Percentiles rank a stretch among this genome's conserved stretches.
Conservation (phyloP, 2,329 filamentous ascomycete genomes). For the Claviceps pazoutovae region DNA sequence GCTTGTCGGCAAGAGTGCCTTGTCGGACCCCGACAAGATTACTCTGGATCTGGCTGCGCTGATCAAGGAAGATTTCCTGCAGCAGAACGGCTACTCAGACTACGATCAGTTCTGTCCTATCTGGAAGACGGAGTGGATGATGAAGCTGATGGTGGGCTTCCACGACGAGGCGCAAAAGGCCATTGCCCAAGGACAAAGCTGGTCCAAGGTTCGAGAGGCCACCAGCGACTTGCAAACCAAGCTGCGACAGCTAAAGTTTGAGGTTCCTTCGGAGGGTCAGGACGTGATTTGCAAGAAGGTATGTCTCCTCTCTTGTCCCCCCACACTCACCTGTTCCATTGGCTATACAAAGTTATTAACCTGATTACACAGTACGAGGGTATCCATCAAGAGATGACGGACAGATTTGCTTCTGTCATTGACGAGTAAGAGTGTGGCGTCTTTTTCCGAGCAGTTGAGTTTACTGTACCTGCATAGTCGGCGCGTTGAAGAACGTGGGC, state of each 20-base stretch:
- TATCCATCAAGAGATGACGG: conserved; percentile 79
- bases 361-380: conserved; percentile 59
- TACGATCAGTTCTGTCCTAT: conserved; percentile 98
- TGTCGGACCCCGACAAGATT: conserved; percentile 97
- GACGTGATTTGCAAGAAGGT: conserved; percentile 75
- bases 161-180: conserved; percentile 97
- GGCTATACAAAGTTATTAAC: background rate
- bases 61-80: conserved; percentile 96
- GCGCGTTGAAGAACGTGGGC: conserved; percentile 7
- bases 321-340: background rate
- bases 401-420: conserved; percentile 92
- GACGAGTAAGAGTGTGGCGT: conserved; percentile 56
- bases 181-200: conserved; percentile 76
- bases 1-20: conserved; percentile 89
- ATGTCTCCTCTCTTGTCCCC: background rate
- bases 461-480: background rate
- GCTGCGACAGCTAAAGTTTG: conserved; percentile 91
- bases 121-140: conserved; percentile 99
- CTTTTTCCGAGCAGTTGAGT: conserved; percentile 1
- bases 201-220: conserved; percentile 83
- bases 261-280: conserved; percentile 76
- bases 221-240: conserved; percentile 76
- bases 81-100: conserved; percentile 98
- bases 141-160: conserved; percentile 98
- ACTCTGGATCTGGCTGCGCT: conserved; percentile 83